These are phyloP conservation scores for Pseudomonodictys pantanalensis DNA, from an alignment of 495 filamentous ascomycete species.

Conservation along the genomic window DNA sequence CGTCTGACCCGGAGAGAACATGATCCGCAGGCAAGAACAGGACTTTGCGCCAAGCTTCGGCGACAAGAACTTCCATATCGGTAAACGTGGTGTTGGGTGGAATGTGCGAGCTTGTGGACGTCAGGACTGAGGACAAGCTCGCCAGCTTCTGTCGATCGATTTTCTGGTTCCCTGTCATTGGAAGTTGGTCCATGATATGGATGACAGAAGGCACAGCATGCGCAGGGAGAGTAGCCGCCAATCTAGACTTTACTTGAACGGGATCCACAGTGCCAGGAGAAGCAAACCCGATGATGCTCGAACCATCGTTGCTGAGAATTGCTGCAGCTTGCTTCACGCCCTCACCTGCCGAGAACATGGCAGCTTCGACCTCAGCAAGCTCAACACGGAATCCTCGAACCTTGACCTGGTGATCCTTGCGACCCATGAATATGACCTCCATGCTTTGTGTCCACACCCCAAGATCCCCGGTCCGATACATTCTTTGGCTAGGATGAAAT, in stretches of 20 bases:
- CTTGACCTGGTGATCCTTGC: constrained; percentile 42
- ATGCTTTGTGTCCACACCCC: constrained; percentile 34
- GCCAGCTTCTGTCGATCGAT: constrained; percentile 9
- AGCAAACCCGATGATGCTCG: constrained; percentile 2
- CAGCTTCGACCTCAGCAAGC: constrained; percentile 41
- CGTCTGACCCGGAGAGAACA: too few species aligned
- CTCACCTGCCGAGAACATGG: constrained; percentile 35
- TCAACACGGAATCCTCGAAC: constrained; percentile 41
- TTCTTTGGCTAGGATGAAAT: constrained; percentile 39
- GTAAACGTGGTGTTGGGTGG: background rate
- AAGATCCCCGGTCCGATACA: constrained; percentile 43
- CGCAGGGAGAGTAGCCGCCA: background rate
- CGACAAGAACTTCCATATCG: too few species aligned
- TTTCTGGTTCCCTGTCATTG: constrained; percentile 16
- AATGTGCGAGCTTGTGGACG: background rate
- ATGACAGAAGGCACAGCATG: constrained; percentile 9
- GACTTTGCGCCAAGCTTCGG: too few species aligned
- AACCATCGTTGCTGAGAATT: background rate
- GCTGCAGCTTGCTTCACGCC: constrained; percentile 1
- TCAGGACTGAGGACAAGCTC: background rate
- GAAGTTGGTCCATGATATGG: background rate
- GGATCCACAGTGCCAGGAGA: background rate
- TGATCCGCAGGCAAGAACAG: too few species aligned
- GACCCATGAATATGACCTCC: constrained; percentile 34
- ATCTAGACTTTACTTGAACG: background rate